A percentile compares a stretch with the other conserved stretches of the same genome.
These are phyloP conservation scores for Agrocybe chaxingu DNA, from an alignment of 768 basidiomycete species.

Conservation along the genomic window DNA sequence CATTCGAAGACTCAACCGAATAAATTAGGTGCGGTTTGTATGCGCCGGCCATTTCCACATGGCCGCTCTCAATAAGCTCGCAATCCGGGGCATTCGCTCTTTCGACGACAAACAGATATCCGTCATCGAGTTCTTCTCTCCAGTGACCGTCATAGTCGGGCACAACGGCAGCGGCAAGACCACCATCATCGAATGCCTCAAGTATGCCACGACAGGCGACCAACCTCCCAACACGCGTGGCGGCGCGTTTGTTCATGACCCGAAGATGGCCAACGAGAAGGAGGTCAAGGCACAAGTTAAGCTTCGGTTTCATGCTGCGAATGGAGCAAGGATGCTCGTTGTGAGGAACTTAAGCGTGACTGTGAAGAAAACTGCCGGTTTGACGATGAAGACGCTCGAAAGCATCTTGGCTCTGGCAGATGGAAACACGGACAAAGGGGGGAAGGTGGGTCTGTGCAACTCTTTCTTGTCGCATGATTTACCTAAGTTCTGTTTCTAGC, in stretches of 20 bases:
- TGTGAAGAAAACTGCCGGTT: constrained; percentile 79
- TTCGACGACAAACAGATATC: constrained; percentile 95
- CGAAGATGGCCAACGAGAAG: constrained; percentile 99
- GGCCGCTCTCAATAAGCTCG: constrained; percentile 89
- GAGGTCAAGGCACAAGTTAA: constrained; percentile 99
- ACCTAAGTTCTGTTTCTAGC: constrained; percentile 36
- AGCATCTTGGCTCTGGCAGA: constrained; percentile 79
- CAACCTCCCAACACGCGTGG: constrained; percentile 97
- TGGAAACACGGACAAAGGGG: constrained; percentile 57
- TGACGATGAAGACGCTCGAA: constrained; percentile 98
- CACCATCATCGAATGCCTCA: constrained; percentile 98
- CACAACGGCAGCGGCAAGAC: constrained; percentile 99
- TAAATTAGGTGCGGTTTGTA: neutral
- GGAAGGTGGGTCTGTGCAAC: constrained; percentile 60
- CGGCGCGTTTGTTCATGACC: constrained; percentile 98
- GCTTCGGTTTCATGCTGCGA: constrained; percentile 86
- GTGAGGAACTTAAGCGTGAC: constrained; percentile 90
- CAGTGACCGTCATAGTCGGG: constrained; percentile 97
- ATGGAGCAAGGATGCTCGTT: constrained; percentile 86
- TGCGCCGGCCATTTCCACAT: constrained; percentile 27
- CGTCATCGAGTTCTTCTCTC: constrained; percentile 95
- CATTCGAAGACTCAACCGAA: neutral
- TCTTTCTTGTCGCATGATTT: neutral
- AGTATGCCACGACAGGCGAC: constrained; percentile 98
- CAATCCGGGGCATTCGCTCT: constrained; percentile 89